Base-by-base conservation (phyloP, 805 yeast genomes). In the Candida nemodendra region DNA sequence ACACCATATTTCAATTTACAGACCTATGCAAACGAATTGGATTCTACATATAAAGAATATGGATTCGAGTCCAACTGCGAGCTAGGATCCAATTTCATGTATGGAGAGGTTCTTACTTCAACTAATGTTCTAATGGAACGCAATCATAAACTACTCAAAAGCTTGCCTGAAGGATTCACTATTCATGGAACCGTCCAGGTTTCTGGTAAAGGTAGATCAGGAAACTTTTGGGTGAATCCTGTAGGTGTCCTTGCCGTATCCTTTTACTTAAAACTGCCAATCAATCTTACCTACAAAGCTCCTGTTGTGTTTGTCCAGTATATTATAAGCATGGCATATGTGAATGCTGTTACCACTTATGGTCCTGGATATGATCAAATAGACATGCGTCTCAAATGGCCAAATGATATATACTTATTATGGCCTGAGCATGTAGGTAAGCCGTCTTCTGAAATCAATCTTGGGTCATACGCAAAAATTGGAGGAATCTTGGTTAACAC, bases 211-310 rank as follows among this genome's bases (percentile, higher is more conserved):
- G 99, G 99, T 2, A 76, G 99, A 39, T 95, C 97, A 12, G 95
- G 93, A 1, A 93, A 93, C 48, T 81, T 79, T 2, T 93, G 99
- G 99, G 82, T 93, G 17, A 90, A 87, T 49, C 99, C 99, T 3
- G 72, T 75, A 17, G 99, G 99, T 9, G 95, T 89, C 1, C 64
- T 88, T 60, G 95, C 98, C 0, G 76, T 80, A 5, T 87, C 96
- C 0, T 73, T 79, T 1, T 76, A 87, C 9, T 59, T 86, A 42
- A 74, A 79, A 34, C 63, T 89, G 11, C 79, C 86, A 0, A 34
- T 61, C 4, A 70, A 72, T 4, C 52, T 53, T 3, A 54, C 68
- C 2, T 65, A 68, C 16, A 60, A 66, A 14, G 64, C 74, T 22
- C 72, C 81, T 1, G 73, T 93, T 18, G 95, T 89, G 0, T 87